Evolutionary conservation across 1,284 basidiomycete species (phyloP).

Genomic region (Moesziomyces sp.): DNA sequence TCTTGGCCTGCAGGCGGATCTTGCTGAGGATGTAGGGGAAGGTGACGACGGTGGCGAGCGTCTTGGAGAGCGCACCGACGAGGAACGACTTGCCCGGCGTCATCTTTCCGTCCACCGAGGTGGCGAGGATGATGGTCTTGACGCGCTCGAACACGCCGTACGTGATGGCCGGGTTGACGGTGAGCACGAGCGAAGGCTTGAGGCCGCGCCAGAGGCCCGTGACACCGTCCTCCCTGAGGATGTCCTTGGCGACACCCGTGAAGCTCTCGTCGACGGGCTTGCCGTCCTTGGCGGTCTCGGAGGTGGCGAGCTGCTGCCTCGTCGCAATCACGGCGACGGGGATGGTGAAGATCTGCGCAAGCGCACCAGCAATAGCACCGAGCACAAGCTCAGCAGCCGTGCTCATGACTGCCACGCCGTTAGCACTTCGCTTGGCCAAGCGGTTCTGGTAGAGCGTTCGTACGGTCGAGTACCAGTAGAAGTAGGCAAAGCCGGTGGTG

Average conservation of each 20-base stretch:
- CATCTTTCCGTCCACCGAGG: slow-evolving; percentile 75
- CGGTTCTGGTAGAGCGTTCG: slow-evolving; percentile 76
- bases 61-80: slow-evolving; percentile 93
- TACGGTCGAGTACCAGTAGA: slow-evolving; percentile 97
- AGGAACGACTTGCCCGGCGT: slow-evolving; percentile 84
- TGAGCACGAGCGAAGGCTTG: slow-evolving; percentile 90
- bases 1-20: slow-evolving; percentile 88
- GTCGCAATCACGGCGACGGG: slow-evolving; percentile 98
- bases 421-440: slow-evolving; percentile 43
- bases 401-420: slow-evolving; percentile 45
- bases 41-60: slow-evolving; percentile 79
- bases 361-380: slow-evolving; percentile 89
- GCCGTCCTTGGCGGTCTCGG: slow-evolving; percentile 44
- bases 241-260: slow-evolving; percentile 82
- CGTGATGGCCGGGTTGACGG: slow-evolving; percentile 94
- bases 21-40: slow-evolving; percentile 85
- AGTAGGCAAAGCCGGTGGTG: slow-evolving; percentile 96
- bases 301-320: slow-evolving; percentile 78
- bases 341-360: slow-evolving; percentile 98
- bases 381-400: slow-evolving; percentile 74
- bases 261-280: slow-evolving; percentile 72
- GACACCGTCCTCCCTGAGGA: slow-evolving; percentile 90
- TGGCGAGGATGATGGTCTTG: slow-evolving; percentile 74
- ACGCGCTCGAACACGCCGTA: slow-evolving; percentile 92
- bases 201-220: slow-evolving; percentile 94